Evolutionary conservation across 208 protist species (phyloP), one percentile per base, ranked within the genome.

Genomic region (Leptomonas pyrrhocoris): DNA sequence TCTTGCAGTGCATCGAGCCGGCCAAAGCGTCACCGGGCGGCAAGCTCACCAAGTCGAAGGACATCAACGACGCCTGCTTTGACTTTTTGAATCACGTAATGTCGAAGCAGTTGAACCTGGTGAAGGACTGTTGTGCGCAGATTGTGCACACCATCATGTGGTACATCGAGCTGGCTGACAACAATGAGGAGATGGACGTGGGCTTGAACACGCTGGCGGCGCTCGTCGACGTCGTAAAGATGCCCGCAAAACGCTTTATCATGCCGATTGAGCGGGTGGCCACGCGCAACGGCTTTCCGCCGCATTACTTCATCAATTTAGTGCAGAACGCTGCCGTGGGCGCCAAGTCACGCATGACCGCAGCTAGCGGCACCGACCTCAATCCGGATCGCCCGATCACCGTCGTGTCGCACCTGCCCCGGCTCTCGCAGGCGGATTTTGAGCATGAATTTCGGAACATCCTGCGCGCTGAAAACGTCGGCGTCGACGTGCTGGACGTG

Each of bases 1-100:
- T 96, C 38, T 72, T 96, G 65, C 87, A 93, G 74, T 94, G 89
- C 77, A 92, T 96, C 67, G 92, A 96, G 68, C 87, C 92, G 8
- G 84, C 79, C 57, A 81, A 89, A 59, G 72, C 80, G 13, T 73
- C 65, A 6, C 64, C 65, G 11, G 60, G 38, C 2, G 73, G 73
- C 19, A 68, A 77, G 49, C 70, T 73, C 21, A 62, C 76, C 25
- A 89, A 93, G 73, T 81, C 72, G 59, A 89, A 91, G 57, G 88
- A 92, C 46, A 89, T 96, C 68, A 96, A 92, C 73, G 73, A 85
- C 53, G 92, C 88, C 27, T 94, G 89, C 73, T 94, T 94, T 54
- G 87, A 93, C 55, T 96, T 96, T 76, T 63, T 96, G 13, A 92
- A 90, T 68, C 73, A 86, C 55, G 79, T 96, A 36, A 94, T 93